Evolutionary conservation across 331 rosid species (phyloP).

Genomic region (Quercus lobata): DNA sequence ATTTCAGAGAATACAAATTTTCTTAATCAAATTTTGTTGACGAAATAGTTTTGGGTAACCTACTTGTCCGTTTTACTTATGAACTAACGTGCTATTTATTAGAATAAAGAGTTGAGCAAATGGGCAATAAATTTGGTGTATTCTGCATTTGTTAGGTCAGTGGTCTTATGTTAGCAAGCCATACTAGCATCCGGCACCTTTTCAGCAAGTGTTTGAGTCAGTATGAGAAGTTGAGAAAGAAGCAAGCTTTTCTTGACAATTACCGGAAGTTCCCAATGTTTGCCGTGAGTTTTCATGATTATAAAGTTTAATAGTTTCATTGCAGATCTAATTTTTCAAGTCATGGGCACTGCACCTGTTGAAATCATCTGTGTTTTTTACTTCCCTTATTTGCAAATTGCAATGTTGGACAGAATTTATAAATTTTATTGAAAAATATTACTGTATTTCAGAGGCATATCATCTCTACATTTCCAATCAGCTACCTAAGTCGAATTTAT

Average conservation of each 20-base stretch:
- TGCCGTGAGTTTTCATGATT: slow-evolving; percentile 62
- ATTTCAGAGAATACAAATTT: not conserved
- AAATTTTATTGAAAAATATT: not conserved
- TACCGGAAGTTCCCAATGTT: slow-evolving; percentile 98
- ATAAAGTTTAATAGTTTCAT: not conserved
- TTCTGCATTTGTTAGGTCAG: slow-evolving; percentile 66
- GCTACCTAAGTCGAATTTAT: not conserved
- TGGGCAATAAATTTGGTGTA: slow-evolving; percentile 4
- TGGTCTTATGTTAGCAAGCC: slow-evolving; percentile 98
- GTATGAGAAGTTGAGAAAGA: slow-evolving; percentile 90
- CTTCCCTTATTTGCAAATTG: not conserved
- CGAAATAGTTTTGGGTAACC: slow-evolving; percentile 8
- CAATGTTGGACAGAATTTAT: not conserved
- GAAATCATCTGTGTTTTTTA: not conserved
- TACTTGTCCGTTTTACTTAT: not conserved
- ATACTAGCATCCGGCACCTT: slow-evolving; percentile 96
- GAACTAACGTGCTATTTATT: not conserved
- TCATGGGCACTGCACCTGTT: slow-evolving; percentile 1
- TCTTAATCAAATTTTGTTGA: not conserved
- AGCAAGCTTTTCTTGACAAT: slow-evolving; percentile 96
- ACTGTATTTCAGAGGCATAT: not conserved
- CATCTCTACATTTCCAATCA: not conserved
- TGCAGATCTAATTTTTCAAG: slow-evolving; percentile 4
- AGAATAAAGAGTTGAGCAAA: not conserved
- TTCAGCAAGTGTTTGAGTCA: slow-evolving; percentile 97